Base-by-base conservation (phyloP, 164 flowering plant species). In the Buxus sempervirens region DNA sequence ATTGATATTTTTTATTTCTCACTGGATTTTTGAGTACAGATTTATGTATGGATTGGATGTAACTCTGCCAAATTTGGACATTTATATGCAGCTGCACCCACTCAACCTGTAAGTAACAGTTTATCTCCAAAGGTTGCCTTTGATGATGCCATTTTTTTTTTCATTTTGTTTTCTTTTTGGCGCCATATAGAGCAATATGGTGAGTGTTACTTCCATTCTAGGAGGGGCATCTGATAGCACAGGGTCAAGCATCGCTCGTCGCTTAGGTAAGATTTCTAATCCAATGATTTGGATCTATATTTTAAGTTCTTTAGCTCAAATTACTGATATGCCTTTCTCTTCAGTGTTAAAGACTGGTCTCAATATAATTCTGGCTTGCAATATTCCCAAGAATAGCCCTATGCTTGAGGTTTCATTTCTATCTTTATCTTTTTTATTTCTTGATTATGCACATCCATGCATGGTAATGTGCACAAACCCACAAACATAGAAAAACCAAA, bases 21-120 rank as follows among this genome's bases (percentile, higher is more conserved):
- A 36, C 58, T 58, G 48, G 42, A 28, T 51, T 66, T 49, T 15
- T 91, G 65, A n/a, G n/a, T n/a, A n/a, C n/a, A n/a, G n/a, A n/a
- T n/a, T n/a, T n/a, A n/a, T n/a, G n/a, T n/a, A n/a, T n/a, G n/a
- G 97, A 80, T 93, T 62, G 90, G 98, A 62, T 88, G 89, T 82
- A 86, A 87, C 75, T 86, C 96, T 56, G 81, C 93, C 24, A 93
- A 86, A 73, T 73, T 91, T 59, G 98, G 98, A 60, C 81, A 79
- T 66, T 62, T 93, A 62, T 87, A 88, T 78, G 97, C 97, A 20
- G 93, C 97, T 72, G 94, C 93, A 4, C 78, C 89, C 16, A 88
- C 90, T 14, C 79, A 85, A 48, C 96, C 94, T 58, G 96, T 93
- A 82, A 82, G 88, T 61, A 38, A 25, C 21, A 7, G 27, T 23